phyloP scores from a whole-genome alignment of 1,284 basidiomycete genomes.

The Austroboletus niveus region DNA sequence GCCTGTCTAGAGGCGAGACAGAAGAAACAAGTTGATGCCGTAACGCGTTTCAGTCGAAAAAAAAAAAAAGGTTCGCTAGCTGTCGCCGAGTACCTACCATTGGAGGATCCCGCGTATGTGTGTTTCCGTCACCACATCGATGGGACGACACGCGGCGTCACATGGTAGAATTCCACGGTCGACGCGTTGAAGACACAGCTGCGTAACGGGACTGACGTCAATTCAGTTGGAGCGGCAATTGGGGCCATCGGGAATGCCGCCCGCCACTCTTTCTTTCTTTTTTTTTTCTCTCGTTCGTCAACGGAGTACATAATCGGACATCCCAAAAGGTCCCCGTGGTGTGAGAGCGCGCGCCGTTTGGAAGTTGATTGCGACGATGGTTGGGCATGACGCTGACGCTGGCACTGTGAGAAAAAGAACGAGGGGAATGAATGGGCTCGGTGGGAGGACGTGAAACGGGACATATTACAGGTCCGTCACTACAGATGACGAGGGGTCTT shows the following conservation, averaged over 20 bases:
- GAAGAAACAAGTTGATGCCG: background rate
- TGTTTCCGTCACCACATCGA: background rate
- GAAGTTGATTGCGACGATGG: background rate
- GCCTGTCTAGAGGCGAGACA: background rate
- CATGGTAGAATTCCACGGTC: background rate
- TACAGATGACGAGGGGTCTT: background rate
- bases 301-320: conserved; percentile 17
- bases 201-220: background rate
- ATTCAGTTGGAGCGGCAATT: background rate
- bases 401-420: background rate
- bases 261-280: background rate
- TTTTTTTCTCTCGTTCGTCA: background rate
- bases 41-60: background rate
- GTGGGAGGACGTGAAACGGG: background rate
- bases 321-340: conserved; percentile 18
- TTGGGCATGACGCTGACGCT: background rate
- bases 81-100: no score
- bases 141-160: background rate
- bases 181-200: background rate
- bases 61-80: background rate
- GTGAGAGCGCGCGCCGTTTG: conserved; percentile 21
- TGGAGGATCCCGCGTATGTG: background rate
- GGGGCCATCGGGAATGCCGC: background rate
- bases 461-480: no score
- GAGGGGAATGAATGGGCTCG: background rate